Evolutionary conservation across 1,139 yeast species (phyloP), one percentile per base, ranked within the genome.

Genomic region (Scheffersomyces stambukii): DNA sequence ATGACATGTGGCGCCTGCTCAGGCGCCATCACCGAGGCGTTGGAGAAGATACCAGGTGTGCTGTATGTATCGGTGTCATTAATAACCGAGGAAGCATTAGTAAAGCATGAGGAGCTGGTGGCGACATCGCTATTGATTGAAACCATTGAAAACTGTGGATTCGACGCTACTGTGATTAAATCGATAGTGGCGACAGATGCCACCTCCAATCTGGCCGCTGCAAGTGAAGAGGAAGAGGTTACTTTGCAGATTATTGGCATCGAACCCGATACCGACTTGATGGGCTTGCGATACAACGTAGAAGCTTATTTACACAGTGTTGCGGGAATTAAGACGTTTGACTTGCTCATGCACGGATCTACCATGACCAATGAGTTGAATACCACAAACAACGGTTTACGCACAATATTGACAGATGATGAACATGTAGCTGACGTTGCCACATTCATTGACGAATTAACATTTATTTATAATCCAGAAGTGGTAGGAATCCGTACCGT

Each of bases 1-100:
- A 88, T 88, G 96, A 85, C 96, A 5, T 88, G 96, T 48, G 83
- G 91, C 3, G 73, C 93, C 1, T 88, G 96, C 51, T 73, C 79
- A 3, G 66, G 77, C 2, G 61, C 89, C 1, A 75, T 88, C 20
- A 75, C 81, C 1, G 54, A 55, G 13, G 75, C 78, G 2, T 54
- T 85, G 16, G 63, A 64, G 31, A 42, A 48, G 1, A 25, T 71
- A 4, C 52, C 53, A 0, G 86, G 84, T 2, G 77, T 77, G 3
- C 16, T 24, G 3, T 47, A 49, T 12, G 88, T 66, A 0, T 61
- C 70, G 9, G 84, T 88, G 3, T 81, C 94, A 1, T 63, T 84
- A 16, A 64, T 83, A 14, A 85, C 95, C 0, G 89, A 81, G 45
- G 77, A 77, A 31, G 95, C 88, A 1, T 50, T 57, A 11, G 71